Evolutionary conservation across 495 filamentous ascomycete species (phyloP).

Genomic region (Penicillium samsonianum): DNA sequence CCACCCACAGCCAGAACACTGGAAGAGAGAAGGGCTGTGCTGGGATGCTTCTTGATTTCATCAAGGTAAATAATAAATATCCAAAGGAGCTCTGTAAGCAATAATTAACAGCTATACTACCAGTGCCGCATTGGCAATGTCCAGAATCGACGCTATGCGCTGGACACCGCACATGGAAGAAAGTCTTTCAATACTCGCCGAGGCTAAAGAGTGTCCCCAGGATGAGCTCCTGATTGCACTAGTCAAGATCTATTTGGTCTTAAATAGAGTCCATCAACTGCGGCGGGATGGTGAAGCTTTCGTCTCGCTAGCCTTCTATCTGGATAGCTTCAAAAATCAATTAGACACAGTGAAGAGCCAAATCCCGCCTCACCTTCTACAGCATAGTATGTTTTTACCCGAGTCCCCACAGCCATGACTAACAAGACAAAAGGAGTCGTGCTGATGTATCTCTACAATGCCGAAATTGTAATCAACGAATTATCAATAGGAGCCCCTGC

Average conservation of each 20-base stretch:
- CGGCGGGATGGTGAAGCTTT: constrained; percentile 24
- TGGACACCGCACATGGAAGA: constrained; percentile 58
- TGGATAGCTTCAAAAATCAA: constrained; percentile 46
- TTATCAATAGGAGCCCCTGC: constrained; percentile 30
- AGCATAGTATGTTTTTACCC: constrained; percentile 38
- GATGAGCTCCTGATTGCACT: constrained; percentile 53
- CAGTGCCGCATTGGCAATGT: constrained; percentile 47
- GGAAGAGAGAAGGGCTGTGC: constrained; percentile 54
- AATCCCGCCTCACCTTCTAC: constrained; percentile 35
- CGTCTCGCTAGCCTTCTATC: constrained; percentile 39
- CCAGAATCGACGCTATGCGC: constrained; percentile 47
- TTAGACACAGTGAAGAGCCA: constrained; percentile 39
- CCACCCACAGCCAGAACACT: constrained; percentile 35
- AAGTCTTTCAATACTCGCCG: constrained; percentile 44
- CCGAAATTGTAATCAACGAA: constrained; percentile 49
- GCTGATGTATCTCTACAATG: constrained; percentile 36
- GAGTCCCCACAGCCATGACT: not conserved
- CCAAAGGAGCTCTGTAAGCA: not conserved
- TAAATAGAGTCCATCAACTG: constrained; percentile 34
- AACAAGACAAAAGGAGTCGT: constrained; percentile 36
- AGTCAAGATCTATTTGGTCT: constrained; percentile 48
- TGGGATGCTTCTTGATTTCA: constrained; percentile 55
- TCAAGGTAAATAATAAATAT: constrained; percentile 51
- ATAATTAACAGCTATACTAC: not conserved
- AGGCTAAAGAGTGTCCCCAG: constrained; percentile 47